Evolutionary conservation across 2,329 filamentous ascomycete species (phyloP).

Genomic region (Domatiomyces catenatus): DNA sequence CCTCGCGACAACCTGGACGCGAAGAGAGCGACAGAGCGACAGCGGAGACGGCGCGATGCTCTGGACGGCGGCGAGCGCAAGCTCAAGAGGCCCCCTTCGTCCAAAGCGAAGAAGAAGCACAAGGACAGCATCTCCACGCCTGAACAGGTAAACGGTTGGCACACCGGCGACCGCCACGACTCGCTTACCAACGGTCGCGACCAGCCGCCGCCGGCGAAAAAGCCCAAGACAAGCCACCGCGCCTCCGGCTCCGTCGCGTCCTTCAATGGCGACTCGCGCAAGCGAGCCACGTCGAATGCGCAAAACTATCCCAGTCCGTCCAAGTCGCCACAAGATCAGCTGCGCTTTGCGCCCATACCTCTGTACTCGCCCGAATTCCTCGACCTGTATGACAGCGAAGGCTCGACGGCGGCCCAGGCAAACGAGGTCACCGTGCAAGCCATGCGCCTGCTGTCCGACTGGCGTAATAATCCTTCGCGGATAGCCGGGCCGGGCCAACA

Average conservation of each 20-base stretch:
- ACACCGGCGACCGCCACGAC: conserved; percentile 42
- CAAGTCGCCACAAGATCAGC: conserved; percentile 38
- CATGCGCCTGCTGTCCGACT: conserved; percentile 57
- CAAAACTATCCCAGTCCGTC: conserved; percentile 58
- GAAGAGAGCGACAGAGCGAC: conserved; percentile 59
- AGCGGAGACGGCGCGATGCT: conserved; percentile 45
- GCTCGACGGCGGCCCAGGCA: conserved; percentile 37
- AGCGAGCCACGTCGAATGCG: conserved; percentile 43
- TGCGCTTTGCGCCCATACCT: conserved; percentile 49
- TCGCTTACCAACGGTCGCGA: conserved; percentile 36
- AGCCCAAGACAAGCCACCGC: conserved; percentile 67
- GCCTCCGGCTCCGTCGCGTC: conserved; percentile 60
- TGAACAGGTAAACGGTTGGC: conserved; percentile 51
- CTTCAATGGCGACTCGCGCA: conserved; percentile 45
- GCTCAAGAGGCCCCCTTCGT: conserved; percentile 57
- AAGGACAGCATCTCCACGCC: conserved; percentile 47
- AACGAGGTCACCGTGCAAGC: conserved; percentile 69
- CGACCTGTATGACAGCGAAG: conserved; percentile 51
- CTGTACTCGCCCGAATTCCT: conserved; percentile 63
- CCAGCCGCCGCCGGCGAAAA: conserved; percentile 53
- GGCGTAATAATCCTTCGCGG: conserved; percentile 60
- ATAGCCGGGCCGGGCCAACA: conserved; percentile 47
- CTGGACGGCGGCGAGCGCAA: conserved; percentile 50
- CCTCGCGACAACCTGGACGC: conserved; percentile 55
- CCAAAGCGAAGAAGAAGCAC: conserved; percentile 75